Evolutionary conservation across 192 early-diverging fungal genomes (phyloP).

Genomic region (Podila horticola): DNA sequence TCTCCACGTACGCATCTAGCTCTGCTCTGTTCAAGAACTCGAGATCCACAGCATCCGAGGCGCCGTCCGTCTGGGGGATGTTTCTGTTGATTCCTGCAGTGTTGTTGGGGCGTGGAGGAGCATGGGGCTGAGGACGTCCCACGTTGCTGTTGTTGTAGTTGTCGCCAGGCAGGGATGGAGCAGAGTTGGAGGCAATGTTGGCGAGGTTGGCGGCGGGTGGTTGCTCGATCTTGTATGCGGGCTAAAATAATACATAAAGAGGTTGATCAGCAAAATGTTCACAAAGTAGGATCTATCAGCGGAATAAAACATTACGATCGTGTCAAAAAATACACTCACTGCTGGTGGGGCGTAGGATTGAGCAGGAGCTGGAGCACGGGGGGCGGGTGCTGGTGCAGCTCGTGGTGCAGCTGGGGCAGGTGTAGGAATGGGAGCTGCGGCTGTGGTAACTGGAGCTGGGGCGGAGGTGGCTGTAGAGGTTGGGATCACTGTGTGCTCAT

Average conservation of each 20-base stretch:
- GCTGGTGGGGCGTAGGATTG: no score
- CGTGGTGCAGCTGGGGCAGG: background rate
- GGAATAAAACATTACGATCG: background rate
- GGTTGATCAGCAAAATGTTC: no score
- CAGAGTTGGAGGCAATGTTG: slow-evolving; percentile 30
- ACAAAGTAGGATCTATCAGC: background rate
- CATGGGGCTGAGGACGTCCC: slow-evolving; percentile 44
- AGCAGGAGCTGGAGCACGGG: slow-evolving; percentile 2
- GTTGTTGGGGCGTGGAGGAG: slow-evolving; percentile 25
- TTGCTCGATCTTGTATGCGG: slow-evolving; percentile 36
- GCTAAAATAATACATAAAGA: background rate
- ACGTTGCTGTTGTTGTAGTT: slow-evolving; percentile 32
- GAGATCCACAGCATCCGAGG: slow-evolving; percentile 68
- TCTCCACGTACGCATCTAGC: slow-evolving; percentile 36
- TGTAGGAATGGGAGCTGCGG: background rate
- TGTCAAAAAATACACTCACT: background rate
- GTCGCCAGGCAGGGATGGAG: slow-evolving; percentile 15
- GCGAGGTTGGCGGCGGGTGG: slow-evolving; percentile 51
- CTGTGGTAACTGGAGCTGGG: background rate
- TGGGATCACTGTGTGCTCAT: slow-evolving; percentile 14
- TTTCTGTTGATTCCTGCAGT: slow-evolving; percentile 65
- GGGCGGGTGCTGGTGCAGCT: slow-evolving; percentile 1
- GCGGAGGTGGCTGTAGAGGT: slow-evolving; percentile 4
- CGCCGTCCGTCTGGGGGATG: slow-evolving; percentile 74
- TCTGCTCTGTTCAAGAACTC: slow-evolving; percentile 71